A percentile compares a stretch with the other conserved stretches of the same genome.
phyloP scores from a whole-genome alignment of 331 rosid genomes.

The Phaseolus coccineus region DNA sequence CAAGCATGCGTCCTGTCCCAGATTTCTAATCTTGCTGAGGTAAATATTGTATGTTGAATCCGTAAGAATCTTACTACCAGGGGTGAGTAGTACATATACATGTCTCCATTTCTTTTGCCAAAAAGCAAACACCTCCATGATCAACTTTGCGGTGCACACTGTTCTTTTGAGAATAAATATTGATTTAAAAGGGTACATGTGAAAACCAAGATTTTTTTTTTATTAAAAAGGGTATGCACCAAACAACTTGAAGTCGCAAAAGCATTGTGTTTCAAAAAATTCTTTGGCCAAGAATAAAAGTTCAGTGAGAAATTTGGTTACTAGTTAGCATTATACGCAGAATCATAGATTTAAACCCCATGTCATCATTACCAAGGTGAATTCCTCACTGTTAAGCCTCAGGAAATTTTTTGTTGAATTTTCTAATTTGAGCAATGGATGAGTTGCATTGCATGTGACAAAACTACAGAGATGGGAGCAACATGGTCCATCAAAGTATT shows the following conservation, averaged over 20 bases:
- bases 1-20: constrained; percentile 33
- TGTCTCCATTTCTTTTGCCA: constrained; percentile 32
- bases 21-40: constrained; percentile 9
- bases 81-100: not conserved
- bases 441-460: constrained; percentile 10
- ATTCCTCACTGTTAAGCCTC: not conserved
- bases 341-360: not conserved
- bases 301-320: not conserved
- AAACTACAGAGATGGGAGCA: constrained; percentile 6
- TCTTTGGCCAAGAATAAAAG: constrained; percentile 12
- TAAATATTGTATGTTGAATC: constrained; percentile 20
- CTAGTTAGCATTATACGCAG: not conserved
- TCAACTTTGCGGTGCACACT: constrained; percentile 26
- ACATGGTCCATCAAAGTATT: constrained; percentile 29
- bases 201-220: too few species aligned
- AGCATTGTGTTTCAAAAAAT: not conserved
- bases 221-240: not conserved
- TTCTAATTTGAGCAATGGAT: constrained; percentile 11
- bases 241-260: not conserved
- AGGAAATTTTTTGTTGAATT: not conserved
- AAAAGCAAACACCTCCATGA: constrained; percentile 16
- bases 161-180: constrained; percentile 16
- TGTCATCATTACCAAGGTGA: not conserved
- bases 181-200: not conserved
- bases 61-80: constrained; percentile 1